Evolutionary conservation across 202 grass and related monocot genomes (phyloP).

Genomic region (Panicum hallii): DNA sequence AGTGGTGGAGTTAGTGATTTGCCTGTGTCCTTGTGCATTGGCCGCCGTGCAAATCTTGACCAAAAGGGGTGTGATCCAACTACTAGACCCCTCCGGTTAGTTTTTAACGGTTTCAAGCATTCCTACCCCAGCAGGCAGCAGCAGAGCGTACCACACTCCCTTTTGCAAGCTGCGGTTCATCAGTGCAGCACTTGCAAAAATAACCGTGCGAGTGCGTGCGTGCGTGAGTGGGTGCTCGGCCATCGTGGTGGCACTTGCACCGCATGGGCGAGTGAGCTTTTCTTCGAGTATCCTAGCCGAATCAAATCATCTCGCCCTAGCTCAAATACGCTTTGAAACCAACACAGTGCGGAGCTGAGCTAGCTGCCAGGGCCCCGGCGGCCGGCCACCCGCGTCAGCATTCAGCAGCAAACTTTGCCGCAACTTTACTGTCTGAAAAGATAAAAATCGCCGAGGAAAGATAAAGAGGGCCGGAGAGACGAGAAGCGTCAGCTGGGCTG

Average conservation of each 20-base stretch:
- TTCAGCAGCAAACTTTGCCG: conserved; percentile 33
- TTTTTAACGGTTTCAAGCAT: conserved; percentile 52
- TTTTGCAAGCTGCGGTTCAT: conserved; percentile 43
- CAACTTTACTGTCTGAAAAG: conserved; percentile 40
- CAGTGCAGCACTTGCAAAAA: background rate
- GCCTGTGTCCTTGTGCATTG: conserved; percentile 44
- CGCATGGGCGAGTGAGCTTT: conserved; percentile 38
- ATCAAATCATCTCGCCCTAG: background rate
- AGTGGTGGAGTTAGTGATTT: conserved; percentile 30
- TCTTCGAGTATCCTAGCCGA: conserved; percentile 38
- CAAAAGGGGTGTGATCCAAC: conserved; percentile 46
- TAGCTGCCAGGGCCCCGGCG: background rate
- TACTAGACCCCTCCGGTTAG: background rate
- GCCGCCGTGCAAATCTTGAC: conserved; percentile 51
- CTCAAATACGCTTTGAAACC: background rate
- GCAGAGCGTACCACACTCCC: background rate
- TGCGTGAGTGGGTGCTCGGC: conserved; percentile 8
- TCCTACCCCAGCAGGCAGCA: conserved; percentile 6
- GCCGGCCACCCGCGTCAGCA: background rate
- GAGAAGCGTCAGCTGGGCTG: conserved; percentile 8
- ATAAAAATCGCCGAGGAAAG: conserved; percentile 43
- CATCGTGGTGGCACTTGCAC: conserved; percentile 36
- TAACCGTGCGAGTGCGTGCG: background rate
- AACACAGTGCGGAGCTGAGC: conserved; percentile 1
- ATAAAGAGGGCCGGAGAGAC: conserved; percentile 19